Percentiles rank a stretch among this genome's conserved stretches.
These are phyloP conservation scores for Aspergillus pseudotamarii DNA, from an alignment of 2,329 filamentous ascomycete genomes.

Conservation along the genomic window DNA sequence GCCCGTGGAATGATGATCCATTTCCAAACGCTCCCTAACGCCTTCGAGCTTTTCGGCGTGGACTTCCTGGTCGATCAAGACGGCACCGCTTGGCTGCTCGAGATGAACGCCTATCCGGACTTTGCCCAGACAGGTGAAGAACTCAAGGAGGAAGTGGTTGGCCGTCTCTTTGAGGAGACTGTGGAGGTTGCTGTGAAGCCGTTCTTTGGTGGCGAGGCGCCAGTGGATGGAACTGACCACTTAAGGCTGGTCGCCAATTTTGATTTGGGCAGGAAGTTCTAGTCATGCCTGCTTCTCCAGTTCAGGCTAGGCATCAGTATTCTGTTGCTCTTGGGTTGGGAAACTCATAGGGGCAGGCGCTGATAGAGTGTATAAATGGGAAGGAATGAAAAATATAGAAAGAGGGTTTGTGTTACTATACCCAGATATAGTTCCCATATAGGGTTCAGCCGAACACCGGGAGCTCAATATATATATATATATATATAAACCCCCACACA, in stretches of 20 bases:
- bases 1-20: conserved; percentile 82
- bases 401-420: not conserved
- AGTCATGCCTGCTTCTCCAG: not conserved
- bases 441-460: not conserved
- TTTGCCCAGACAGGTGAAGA: conserved; percentile 87
- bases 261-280: conserved; percentile 42
- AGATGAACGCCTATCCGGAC: conserved; percentile 95
- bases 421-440: not conserved
- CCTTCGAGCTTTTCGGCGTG: conserved; percentile 88
- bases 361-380: not conserved
- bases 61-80: conserved; percentile 79
- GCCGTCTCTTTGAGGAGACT: conserved; percentile 74
- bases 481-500: too few species aligned
- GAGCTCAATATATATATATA: not conserved
- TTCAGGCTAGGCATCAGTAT: not conserved
- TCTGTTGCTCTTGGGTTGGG: not conserved
- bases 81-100: conserved; percentile 73
- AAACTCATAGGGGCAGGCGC: not conserved
- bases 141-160: conserved; percentile 67
- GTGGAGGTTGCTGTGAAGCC: conserved; percentile 66
- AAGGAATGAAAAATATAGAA: not conserved
- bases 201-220: conserved; percentile 62
- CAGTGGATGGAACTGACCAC: conserved; percentile 26
- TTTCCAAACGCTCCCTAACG: conserved; percentile 86
- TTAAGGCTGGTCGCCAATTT: conserved; percentile 46